phyloP scores from a whole-genome alignment of 2,329 filamentous ascomycete species.

The Cylindrodendrum hubeiense region DNA sequence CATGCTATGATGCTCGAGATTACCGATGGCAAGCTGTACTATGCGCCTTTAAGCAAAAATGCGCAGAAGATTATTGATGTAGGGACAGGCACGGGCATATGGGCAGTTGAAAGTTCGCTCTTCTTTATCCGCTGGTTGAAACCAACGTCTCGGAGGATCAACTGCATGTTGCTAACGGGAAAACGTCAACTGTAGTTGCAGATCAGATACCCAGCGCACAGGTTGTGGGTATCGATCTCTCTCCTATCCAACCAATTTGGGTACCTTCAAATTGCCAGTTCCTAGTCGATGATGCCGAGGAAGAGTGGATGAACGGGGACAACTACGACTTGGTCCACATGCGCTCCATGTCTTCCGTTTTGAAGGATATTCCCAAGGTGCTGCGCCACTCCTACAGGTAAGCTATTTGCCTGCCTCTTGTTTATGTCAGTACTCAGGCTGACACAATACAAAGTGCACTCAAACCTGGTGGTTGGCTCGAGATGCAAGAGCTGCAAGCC shows the following conservation, averaged over 20 bases:
- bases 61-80: slow-evolving; percentile 40
- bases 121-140: no score
- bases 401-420: neutral
- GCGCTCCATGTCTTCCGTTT: slow-evolving; percentile 36
- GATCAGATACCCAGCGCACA: slow-evolving; percentile 42
- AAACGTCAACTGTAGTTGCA: no score
- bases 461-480: slow-evolving; percentile 36
- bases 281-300: slow-evolving; percentile 55
- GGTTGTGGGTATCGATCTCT: slow-evolving; percentile 38
- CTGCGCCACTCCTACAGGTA: neutral
- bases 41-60: slow-evolving; percentile 22
- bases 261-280: slow-evolving; percentile 55
- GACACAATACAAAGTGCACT: slow-evolving; percentile 14
- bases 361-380: slow-evolving; percentile 31
- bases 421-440: neutral
- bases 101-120: slow-evolving; percentile 40
- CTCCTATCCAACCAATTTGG: slow-evolving; percentile 46
- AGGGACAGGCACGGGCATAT: slow-evolving; percentile 38
- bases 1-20: slow-evolving; percentile 48
- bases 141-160: no score
- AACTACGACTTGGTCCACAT: slow-evolving; percentile 38
- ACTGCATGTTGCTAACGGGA: no score
- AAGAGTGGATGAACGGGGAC: slow-evolving; percentile 58
- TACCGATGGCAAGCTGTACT: slow-evolving; percentile 37
- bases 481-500: slow-evolving; percentile 52